Base-by-base conservation (phyloP, 805 yeast genomes). In the Barnettozyma sucrosica region DNA sequence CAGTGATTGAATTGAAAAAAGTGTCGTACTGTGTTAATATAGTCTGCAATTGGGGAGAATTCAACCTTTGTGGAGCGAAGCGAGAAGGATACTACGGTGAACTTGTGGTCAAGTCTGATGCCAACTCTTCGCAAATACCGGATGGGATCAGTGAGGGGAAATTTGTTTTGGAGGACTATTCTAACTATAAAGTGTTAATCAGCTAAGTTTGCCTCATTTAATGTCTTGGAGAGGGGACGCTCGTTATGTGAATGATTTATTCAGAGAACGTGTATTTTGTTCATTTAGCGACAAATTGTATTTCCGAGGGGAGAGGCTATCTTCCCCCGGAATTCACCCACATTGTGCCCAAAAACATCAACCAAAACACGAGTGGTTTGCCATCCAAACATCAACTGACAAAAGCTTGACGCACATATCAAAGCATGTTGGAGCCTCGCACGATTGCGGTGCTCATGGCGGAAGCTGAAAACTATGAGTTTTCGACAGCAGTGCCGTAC, bases 1-100 rank as follows among this genome's bases (percentile, higher is more conserved):
- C 79, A 2, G 81, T 70, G 2, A 85, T 69, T 0, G 90, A 72
- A 55, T 84, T 79, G 66, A 85, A 85, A 46, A 85, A n/a, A n/a
- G n/a, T n/a, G n/a, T n/a, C n/a, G n/a, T n/a, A n/a, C n/a, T n/a
- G n/a, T n/a, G n/a, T n/a, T n/a, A n/a, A n/a, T n/a, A n/a, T n/a
- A 16, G 32, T 28, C n/a, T 4, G n/a, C 14, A 16, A 13, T 16
- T 9, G n/a, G 16, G 4, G n/a, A 28, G 5, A 33, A 49, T 48
- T 16, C 42, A 14, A 7, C 13, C 3, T 2, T 14, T 18, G 4
- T 3, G 10, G 37, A 16, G 21, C 8, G 18, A 19, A 5, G 24
- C 18, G 14, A 9, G 2, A 21, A 7, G 2, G 28, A 9, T 7
- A 13, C 9, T 16, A 37, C 21, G 14, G 18, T 37, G 18, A 84